These are phyloP conservation scores for Talaromyces sp. DNA, from an alignment of 2,329 filamentous ascomycete genomes.

Conservation along the genomic window DNA sequence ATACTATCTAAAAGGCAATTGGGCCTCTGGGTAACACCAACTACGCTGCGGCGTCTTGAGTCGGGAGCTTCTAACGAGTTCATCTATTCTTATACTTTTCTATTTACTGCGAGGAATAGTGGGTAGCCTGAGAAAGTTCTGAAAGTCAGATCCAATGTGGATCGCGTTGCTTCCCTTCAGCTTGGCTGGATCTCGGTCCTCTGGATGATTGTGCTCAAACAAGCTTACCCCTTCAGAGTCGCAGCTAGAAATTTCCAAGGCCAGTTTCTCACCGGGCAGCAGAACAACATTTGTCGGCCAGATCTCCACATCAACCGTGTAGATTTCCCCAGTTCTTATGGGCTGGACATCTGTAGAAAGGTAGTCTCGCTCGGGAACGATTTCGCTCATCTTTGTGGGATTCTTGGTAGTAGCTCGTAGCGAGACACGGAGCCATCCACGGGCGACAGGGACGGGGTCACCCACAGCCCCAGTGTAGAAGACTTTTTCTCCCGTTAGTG, in stretches of 20 bases:
- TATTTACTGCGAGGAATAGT: neutral
- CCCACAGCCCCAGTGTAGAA: no score
- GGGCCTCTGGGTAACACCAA: no score
- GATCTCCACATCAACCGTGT: conserved; percentile 43
- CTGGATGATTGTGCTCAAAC: neutral
- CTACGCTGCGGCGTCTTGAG: no score
- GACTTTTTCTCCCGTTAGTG: no score
- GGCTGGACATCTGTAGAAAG: conserved; percentile 43
- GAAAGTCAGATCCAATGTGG: neutral
- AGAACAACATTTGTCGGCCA: conserved; percentile 31
- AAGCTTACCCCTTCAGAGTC: neutral
- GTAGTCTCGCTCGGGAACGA: conserved; percentile 38
- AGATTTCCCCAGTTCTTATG: conserved; percentile 46
- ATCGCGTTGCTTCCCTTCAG: neutral
- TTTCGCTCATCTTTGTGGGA: no score
- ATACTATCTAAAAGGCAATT: no score
- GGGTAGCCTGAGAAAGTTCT: neutral
- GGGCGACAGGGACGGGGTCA: no score
- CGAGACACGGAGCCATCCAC: no score
- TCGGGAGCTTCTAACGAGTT: no score
- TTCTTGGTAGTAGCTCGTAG: no score
- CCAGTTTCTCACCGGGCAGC: neutral
- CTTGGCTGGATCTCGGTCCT: neutral
- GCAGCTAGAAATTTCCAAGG: neutral
- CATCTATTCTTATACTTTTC: neutral